phyloP scores from a whole-genome alignment of 2,329 filamentous ascomycete species.

The Aspergillus niger region DNA sequence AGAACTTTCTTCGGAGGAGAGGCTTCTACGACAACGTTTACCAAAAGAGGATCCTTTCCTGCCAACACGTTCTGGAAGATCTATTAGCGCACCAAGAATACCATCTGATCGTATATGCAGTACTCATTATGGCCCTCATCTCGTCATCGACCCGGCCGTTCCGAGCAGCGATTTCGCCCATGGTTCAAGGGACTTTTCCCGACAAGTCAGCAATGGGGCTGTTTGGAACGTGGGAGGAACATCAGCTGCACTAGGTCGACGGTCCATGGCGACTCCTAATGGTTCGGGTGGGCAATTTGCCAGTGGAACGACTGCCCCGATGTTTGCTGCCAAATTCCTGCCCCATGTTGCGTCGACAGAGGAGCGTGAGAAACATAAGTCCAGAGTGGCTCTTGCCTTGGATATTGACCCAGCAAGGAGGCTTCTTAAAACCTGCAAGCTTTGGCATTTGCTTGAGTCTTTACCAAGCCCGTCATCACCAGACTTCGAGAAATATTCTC shows the following conservation, averaged over 20 bases:
- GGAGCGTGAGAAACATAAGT: constrained; percentile 69
- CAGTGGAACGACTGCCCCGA: constrained; percentile 71
- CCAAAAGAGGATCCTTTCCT: constrained; percentile 57
- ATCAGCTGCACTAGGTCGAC: constrained; percentile 54
- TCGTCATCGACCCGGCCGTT: constrained; percentile 32
- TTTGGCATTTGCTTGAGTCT: constrained; percentile 22
- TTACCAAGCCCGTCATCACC: constrained; percentile 29
- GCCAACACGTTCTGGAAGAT: constrained; percentile 37
- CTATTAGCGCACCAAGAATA: constrained; percentile 17
- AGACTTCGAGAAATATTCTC: constrained; percentile 33
- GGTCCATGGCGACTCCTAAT: constrained; percentile 54
- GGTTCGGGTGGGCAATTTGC: constrained; percentile 66
- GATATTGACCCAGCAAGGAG: constrained; percentile 71
- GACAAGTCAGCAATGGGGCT: constrained; percentile 65
- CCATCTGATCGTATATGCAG: constrained; percentile 20
- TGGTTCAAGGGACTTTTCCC: constrained; percentile 22
- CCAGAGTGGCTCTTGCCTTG: constrained; percentile 75
- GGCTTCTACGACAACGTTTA: constrained; percentile 46
- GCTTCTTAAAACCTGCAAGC: constrained; percentile 61
- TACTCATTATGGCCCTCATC: constrained; percentile 37
- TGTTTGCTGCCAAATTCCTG: constrained; percentile 60
- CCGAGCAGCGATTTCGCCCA: constrained; percentile 9
- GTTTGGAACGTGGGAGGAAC: constrained; percentile 79
- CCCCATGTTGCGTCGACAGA: constrained; percentile 56
- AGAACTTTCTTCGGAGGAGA: constrained; percentile 51